A percentile compares a stretch with the other conserved stretches of the same genome.
Conservation (phyloP, 2,329 filamentous ascomycete genomes). For the Aspergillus ruber region DNA sequence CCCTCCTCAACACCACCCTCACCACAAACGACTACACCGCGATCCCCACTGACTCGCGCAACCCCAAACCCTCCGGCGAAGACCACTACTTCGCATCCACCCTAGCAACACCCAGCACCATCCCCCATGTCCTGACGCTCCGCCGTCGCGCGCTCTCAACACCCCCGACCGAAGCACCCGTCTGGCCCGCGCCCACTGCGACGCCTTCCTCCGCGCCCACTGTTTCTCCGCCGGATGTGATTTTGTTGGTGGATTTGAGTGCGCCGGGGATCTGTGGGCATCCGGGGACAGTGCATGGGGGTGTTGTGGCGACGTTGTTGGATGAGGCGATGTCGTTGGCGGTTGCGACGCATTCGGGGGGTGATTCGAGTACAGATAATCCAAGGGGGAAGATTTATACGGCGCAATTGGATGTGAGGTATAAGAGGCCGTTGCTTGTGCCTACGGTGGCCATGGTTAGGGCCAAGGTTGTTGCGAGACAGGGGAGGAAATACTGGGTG, state of each 20-base stretch:
- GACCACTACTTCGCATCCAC: conserved; percentile 39
- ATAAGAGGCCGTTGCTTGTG: conserved; percentile 29
- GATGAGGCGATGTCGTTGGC: conserved; percentile 41
- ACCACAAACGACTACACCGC: conserved; percentile 24
- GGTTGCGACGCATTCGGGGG: conserved; percentile 24
- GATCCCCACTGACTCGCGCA: conserved; percentile 35
- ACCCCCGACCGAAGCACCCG: conserved; percentile 12
- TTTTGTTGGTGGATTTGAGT: conserved; percentile 30
- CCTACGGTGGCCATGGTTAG: conserved; percentile 33
- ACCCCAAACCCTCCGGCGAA: conserved; percentile 35
- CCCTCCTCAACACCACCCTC: conserved; percentile 22
- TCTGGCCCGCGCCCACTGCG: conserved; percentile 20
- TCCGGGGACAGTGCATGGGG: conserved; percentile 35
- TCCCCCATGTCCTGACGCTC: conserved; percentile 36
- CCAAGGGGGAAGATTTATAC: conserved; percentile 32
- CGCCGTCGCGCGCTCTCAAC: conserved; percentile 24
- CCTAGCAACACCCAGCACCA: conserved; percentile 31
- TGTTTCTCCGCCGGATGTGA: conserved; percentile 28
- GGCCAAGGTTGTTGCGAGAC: conserved; percentile 29
- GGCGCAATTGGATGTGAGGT: conserved; percentile 36
- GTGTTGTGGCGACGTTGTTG: conserved; percentile 34
- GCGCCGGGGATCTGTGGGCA: conserved; percentile 35
- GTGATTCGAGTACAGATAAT: conserved; percentile 10
- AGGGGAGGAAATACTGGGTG: conserved; percentile 38
- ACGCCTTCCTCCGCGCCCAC: conserved; percentile 15